Evolutionary conservation across 306 rosid species (phyloP).

Genomic region (Quercus berberidifolia): DNA sequence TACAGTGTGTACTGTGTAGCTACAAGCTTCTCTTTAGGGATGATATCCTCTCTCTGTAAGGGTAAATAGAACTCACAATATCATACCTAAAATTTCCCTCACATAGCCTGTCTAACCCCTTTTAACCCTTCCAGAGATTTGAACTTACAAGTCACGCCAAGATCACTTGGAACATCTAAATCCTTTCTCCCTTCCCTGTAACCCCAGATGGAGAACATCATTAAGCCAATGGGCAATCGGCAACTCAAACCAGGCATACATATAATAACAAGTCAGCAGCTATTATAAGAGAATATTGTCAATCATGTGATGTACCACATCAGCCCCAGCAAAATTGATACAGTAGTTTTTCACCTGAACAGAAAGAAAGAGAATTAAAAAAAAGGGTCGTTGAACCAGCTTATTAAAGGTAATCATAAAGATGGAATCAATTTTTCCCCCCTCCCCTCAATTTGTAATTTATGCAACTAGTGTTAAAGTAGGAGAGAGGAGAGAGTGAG

Average conservation of each 20-base stretch:
- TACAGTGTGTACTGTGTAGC: too few species aligned
- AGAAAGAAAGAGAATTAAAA: neutral
- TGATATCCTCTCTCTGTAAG: too few species aligned
- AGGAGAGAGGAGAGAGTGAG: too few species aligned
- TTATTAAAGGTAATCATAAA: neutral
- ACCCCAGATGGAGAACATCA: neutral
- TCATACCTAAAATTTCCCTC: neutral
- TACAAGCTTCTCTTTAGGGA: too few species aligned
- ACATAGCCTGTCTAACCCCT: neutral
- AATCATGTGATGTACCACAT: slow-evolving; percentile 79
- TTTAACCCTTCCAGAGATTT: neutral
- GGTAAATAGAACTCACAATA: neutral
- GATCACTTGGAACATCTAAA: neutral
- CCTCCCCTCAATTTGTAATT: neutral
- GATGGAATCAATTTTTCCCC: neutral
- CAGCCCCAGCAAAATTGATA: slow-evolving; percentile 63
- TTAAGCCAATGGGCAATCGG: neutral
- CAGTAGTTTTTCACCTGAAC: slow-evolving; percentile 55
- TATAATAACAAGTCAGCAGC: neutral
- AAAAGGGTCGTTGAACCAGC: neutral
- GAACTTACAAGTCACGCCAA: neutral
- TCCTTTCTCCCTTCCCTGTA: neutral
- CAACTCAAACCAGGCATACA: too few species aligned
- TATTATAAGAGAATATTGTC: slow-evolving; percentile 55
- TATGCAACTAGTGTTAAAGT: neutral